Base-by-base conservation (phyloP, 2,329 filamentous ascomycete species). In the Hypoxylon sp. region DNA sequence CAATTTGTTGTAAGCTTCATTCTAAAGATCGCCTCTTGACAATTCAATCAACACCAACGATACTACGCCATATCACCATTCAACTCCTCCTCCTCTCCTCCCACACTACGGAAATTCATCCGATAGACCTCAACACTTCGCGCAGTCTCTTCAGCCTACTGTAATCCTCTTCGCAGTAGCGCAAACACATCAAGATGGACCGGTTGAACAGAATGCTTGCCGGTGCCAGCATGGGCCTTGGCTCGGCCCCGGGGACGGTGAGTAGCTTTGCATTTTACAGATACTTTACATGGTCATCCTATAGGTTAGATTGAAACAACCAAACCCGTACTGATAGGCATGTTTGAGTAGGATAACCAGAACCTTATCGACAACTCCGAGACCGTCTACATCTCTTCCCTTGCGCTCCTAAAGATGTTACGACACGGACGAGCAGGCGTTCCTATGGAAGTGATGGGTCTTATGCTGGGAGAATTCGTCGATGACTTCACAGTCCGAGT, bases 381-480 rank as follows among this genome's bases (percentile, higher is more conserved):
- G 85, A 99, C 96, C 35, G 96, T 99, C 75, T 97, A 99, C 85
- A 99, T 99, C 77, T 99, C 96, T 58, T 99, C 96, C 54, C 90
- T 99, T 69, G 96, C 96, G 58, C 88, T 99, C 59, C 87, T 99
- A 76, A 99, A 99, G 88, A 99, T 99, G 96, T 88, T 99, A 82
- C 91, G 96, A 80, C 96, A 99, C 83, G 96, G 96, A 72, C 92
- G 96, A 74, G 96, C 96, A 44, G 96, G 96, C 85, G 96, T 99
- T 73, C 96, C 96, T 20, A 99, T 99, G 96, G 96, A 99, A 86
- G 96, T 99, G 81, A 99, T 99, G 96, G 96, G 96, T 70, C 86
- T 99, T 80, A 99, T 99, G 96, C 84, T 98, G 77, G 96, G 96
- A 81, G 96, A 98, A 81, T 98, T 99, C 76, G 95, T 99, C 67